A percentile compares a stretch with the other conserved stretches of the same genome.
These are phyloP conservation scores for Meredithiella fracta DNA, from an alignment of 2,329 filamentous ascomycete species.

Conservation along the genomic window DNA sequence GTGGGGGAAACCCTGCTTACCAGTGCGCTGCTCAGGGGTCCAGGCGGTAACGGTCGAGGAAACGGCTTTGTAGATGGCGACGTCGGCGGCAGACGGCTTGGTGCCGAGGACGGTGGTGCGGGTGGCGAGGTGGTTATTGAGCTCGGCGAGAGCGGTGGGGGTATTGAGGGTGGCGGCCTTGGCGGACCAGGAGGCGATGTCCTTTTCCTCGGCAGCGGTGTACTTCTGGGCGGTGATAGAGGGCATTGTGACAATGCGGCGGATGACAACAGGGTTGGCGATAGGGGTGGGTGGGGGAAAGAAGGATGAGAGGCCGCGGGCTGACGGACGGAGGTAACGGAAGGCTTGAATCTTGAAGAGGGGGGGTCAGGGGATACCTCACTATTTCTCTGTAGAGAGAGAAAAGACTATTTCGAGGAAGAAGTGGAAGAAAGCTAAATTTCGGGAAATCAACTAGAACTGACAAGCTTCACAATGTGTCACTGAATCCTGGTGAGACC, in stretches of 20 bases:
- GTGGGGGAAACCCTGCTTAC: slow-evolving; percentile 75
- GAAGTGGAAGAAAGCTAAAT: neutral
- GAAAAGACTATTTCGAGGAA: neutral
- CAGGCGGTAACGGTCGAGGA: slow-evolving; percentile 63
- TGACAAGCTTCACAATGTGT: slow-evolving; percentile 8
- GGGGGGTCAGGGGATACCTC: slow-evolving; percentile 24
- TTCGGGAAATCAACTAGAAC: neutral
- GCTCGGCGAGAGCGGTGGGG: slow-evolving; percentile 51
- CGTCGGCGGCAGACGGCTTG: slow-evolving; percentile 78
- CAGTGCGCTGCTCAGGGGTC: slow-evolving; percentile 74
- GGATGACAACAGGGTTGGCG: slow-evolving; percentile 25
- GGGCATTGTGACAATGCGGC: slow-evolving; percentile 37
- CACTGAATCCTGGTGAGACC: neutral
- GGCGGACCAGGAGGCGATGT: slow-evolving; percentile 79
- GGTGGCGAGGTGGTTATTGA: slow-evolving; percentile 76
- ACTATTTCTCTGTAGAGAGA: neutral
- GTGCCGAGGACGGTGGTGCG: slow-evolving; percentile 77
- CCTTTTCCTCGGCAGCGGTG: slow-evolving; percentile 61
- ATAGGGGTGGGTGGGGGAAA: slow-evolving; percentile 19
- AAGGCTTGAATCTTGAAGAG: slow-evolving; percentile 26
- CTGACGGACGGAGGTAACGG: slow-evolving; percentile 25
- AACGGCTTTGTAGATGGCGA: slow-evolving; percentile 65
- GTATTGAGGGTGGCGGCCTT: slow-evolving; percentile 29
- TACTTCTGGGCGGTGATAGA: slow-evolving; percentile 53
- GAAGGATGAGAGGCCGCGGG: slow-evolving; percentile 23